phyloP scores from a whole-genome alignment of 2,329 filamentous ascomycete genomes.

The Fusarium incarnatum region DNA sequence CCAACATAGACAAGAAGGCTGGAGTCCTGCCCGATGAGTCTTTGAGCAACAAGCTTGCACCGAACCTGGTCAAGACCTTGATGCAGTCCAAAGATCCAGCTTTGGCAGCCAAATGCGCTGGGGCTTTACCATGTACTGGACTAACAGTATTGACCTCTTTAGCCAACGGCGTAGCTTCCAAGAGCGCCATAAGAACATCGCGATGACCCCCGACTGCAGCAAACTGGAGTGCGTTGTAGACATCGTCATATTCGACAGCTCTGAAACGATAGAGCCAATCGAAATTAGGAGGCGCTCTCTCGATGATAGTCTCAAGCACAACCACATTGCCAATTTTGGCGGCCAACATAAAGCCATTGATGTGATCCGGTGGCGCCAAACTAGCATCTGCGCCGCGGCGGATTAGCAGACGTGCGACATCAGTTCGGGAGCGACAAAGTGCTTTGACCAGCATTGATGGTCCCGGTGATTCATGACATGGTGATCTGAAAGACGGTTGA shows the following conservation, averaged over 20 bases:
- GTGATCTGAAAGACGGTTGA: not conserved
- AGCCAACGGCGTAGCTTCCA: slow-evolving; percentile 28
- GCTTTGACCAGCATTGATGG: slow-evolving; percentile 31
- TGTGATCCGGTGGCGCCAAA: slow-evolving; percentile 18
- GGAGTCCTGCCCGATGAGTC: slow-evolving; percentile 37
- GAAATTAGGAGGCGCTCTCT: slow-evolving; percentile 20
- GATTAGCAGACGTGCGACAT: slow-evolving; percentile 29
- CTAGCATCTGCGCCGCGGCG: slow-evolving; percentile 34
- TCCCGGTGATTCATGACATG: not conserved
- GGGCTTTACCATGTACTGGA: slow-evolving; percentile 22
- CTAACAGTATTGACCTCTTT: slow-evolving; percentile 18
- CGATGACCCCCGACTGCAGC: slow-evolving; percentile 32
- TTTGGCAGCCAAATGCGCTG: slow-evolving; percentile 38
- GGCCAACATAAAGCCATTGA: slow-evolving; percentile 29
- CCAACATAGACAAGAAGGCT: slow-evolving; percentile 30
- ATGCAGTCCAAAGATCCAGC: slow-evolving; percentile 36
- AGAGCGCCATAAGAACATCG: slow-evolving; percentile 24
- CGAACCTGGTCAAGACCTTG: slow-evolving; percentile 19
- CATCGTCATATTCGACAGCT: slow-evolving; percentile 5
- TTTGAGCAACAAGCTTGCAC: slow-evolving; percentile 26
- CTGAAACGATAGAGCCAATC: slow-evolving; percentile 29
- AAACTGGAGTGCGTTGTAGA: slow-evolving; percentile 41
- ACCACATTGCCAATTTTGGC: slow-evolving; percentile 26
- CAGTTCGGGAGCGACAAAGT: slow-evolving; percentile 9
- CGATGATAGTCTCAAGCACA: slow-evolving; percentile 31